Percentiles rank a stretch among this genome's conserved stretches.
Evolutionary conservation across 805 yeast species (phyloP).

Genomic region (Saccharomycopsis guyanensis): DNA sequence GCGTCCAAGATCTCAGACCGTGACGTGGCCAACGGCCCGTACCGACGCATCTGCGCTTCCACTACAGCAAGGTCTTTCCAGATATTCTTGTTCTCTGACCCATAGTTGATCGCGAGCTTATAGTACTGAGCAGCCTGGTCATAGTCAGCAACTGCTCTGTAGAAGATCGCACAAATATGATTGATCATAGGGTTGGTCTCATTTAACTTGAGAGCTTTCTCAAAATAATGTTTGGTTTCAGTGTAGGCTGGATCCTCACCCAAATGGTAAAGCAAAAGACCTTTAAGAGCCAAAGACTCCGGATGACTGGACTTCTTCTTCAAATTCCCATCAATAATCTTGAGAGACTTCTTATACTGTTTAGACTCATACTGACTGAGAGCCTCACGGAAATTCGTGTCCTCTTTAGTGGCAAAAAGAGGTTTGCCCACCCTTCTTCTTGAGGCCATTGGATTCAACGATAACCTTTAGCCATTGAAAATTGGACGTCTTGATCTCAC

Average conservation of each 20-base stretch:
- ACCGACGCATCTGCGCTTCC: constrained; percentile 77
- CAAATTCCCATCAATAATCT: constrained; percentile 63
- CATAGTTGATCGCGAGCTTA: constrained; percentile 64
- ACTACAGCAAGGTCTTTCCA: constrained; percentile 74
- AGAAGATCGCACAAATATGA: constrained; percentile 81
- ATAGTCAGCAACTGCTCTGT: constrained; percentile 62
- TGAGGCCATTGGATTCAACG: background rate
- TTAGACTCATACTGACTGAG: constrained; percentile 74
- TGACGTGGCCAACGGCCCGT: constrained; percentile 49
- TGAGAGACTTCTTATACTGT: constrained; percentile 81
- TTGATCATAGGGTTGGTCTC: constrained; percentile 61
- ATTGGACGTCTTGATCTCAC: too few relatives aligned
- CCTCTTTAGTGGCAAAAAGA: constrained; percentile 49
- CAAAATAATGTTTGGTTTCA: constrained; percentile 35
- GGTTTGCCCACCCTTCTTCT: constrained; percentile 10
- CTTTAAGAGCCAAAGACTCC: constrained; percentile 80
- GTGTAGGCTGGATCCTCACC: constrained; percentile 32
- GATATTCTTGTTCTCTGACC: constrained; percentile 70
- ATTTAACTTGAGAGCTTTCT: constrained; percentile 53
- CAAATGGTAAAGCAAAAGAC: constrained; percentile 53
- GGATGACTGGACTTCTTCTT: constrained; percentile 72
- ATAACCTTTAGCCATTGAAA: too few relatives aligned
- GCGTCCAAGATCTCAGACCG: constrained; percentile 63
- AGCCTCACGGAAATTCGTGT: constrained; percentile 70
- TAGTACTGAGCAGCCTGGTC: constrained; percentile 74